phyloP scores from a whole-genome alignment of 2,329 filamentous ascomycete species.

The Dactylellina cionopaga region DNA sequence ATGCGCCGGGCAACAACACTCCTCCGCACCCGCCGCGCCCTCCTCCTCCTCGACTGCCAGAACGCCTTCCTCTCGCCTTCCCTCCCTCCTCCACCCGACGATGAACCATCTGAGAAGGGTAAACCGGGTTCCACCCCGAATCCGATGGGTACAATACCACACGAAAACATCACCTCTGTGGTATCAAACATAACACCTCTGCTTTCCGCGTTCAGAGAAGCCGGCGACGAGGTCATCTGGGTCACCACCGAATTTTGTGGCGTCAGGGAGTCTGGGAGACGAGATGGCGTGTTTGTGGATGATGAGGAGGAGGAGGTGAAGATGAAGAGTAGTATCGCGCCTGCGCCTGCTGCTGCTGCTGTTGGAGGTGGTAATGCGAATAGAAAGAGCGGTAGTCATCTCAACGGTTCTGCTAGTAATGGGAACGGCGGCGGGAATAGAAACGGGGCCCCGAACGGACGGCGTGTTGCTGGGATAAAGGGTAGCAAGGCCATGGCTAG shows the following conservation, averaged over 20 bases:
- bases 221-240: constrained; percentile 81
- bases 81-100: background rate
- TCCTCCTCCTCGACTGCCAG: constrained; percentile 87
- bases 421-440: constrained; percentile 57
- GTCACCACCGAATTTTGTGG: constrained; percentile 77
- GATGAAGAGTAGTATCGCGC: constrained; percentile 71
- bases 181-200: constrained; percentile 74
- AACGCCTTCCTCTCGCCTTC: constrained; percentile 76
- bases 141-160: constrained; percentile 72
- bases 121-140: too few species aligned
- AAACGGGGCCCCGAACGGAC: constrained; percentile 56
- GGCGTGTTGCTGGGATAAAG: too few species aligned
- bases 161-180: constrained; percentile 69
- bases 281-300: constrained; percentile 64
- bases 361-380: constrained; percentile 60
- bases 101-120: too few species aligned
- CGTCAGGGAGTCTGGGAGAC: constrained; percentile 67
- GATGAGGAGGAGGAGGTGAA: constrained; percentile 65
- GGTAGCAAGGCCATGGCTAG: too few species aligned
- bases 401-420: constrained; percentile 60
- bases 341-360: constrained; percentile 65
- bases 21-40: constrained; percentile 69
- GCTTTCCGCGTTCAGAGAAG: constrained; percentile 76
- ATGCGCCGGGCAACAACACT: constrained; percentile 32
- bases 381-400: constrained; percentile 62